Percentiles rank a stretch among this genome's conserved stretches.
phyloP scores from a whole-genome alignment of 768 basidiomycete species.

The Calocera viscosa region DNA sequence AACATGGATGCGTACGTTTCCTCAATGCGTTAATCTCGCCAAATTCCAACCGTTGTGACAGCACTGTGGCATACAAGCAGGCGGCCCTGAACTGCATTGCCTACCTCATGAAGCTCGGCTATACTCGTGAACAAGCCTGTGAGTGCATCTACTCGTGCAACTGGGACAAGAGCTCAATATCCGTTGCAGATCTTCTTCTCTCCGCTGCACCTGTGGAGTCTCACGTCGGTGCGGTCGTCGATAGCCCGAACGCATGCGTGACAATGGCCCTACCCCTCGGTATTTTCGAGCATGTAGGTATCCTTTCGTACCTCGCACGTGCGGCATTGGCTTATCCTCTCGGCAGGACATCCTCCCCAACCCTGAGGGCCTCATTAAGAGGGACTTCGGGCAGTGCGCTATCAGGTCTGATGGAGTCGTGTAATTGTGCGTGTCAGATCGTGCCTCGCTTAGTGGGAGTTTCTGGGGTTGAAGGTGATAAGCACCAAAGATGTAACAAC shows the following conservation, averaged over 20 bases:
- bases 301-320: neutral
- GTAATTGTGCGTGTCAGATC: constrained; percentile 16
- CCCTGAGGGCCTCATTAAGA: constrained; percentile 47
- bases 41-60: constrained; percentile 18
- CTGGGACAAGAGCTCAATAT: neutral
- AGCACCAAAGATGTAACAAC: too few species aligned
- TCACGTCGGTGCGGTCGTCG: constrained; percentile 58
- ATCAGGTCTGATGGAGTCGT: constrained; percentile 50
- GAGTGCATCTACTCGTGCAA: constrained; percentile 14
- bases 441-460: neutral
- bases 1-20: constrained; percentile 67
- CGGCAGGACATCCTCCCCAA: constrained; percentile 54
- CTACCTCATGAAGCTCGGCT: constrained; percentile 55
- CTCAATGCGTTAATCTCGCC: constrained; percentile 5
- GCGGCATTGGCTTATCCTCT: neutral
- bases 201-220: constrained; percentile 59
- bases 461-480: constrained; percentile 15
- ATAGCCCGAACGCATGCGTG: constrained; percentile 62
- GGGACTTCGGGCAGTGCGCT: constrained; percentile 51
- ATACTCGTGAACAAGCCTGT: constrained; percentile 72
- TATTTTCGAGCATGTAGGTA: constrained; percentile 57
- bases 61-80: constrained; percentile 67
- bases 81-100: constrained; percentile 64
- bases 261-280: constrained; percentile 62
- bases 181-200: constrained; percentile 44